Base-by-base conservation (phyloP, 768 basidiomycete genomes). In the Phallus indusiatus region DNA sequence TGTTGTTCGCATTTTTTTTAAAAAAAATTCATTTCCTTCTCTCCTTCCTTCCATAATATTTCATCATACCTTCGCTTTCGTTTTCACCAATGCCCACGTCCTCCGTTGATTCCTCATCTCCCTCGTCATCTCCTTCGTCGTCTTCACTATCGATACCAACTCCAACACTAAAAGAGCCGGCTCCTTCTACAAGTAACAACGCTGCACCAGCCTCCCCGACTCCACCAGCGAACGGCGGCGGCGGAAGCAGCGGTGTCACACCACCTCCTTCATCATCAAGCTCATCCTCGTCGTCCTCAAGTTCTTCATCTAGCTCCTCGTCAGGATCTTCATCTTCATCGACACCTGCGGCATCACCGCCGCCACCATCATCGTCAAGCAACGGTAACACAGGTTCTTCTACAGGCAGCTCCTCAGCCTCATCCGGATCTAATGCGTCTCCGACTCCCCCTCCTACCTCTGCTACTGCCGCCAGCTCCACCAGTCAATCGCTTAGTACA, bases 41-140 rank as follows among this genome's bases (percentile, higher is more conserved):
- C n/a, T 42, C 42, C 2, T 10, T 42, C 9, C 42, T 70, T 9
- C 65, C 69, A 21, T 72, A 75, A 42, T 83, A 69, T 61, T 74
- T n/a, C n/a, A n/a, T n/a, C n/a, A n/a, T n/a, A n/a, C 73, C 8
- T 50, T 61, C 28, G 50, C 65, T 17, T 73, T 71, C 59, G 47
- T 58, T 73, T 0, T 70, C 70, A 11, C 54, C 64, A 0, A 54
- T 54, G 18, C 36, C 53, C 8, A 60, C 63, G 7, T 51, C 65
- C 11, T 34, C 56, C 1, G 49, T 36, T 17, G 18, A 61, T 28
- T 53, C 48, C 14, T 42, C 52, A 2, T 34, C 53, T n/a, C n/a
- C n/a, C n/a, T 33, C 64, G 4, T 34, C 47, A 47, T 52, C 59
- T 6, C 55, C 53, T 14, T 53, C 61, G 37, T 24, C 60, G 16